Evolutionary conservation across 192 early-diverging fungal species (phyloP), one percentile per base, ranked within the genome.

Genomic region (Anaeromyces robustus): DNA sequence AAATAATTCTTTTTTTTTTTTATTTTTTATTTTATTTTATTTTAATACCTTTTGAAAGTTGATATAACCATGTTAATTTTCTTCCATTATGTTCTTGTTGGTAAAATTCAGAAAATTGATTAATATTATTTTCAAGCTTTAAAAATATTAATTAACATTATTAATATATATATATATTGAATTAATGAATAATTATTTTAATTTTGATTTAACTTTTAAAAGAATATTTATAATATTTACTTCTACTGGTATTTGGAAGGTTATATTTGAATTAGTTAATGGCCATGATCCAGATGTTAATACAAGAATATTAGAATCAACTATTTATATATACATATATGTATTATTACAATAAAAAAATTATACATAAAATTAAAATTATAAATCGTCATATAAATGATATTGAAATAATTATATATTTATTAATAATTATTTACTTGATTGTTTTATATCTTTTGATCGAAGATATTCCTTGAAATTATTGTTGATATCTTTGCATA

Each of bases 261-360:
- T 29, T 92, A 94, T 0, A 90, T 89, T 0, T 95, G 92, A 7
- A 92, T 85, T 78, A 90, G 89, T n/a, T 68, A 97, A 84, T 29
- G 97, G 97, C 97, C 97, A 99, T 78, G 91, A 92, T n/a, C 91
- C 95, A 1, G 94, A 94, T 81, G 92, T 90, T 41, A 97, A 87
- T 4, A 99, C 95, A 79, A 96, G 89, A 34, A 97, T 94, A 28
- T 88, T 87, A 84, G 96, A 97, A 83, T 97, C 95, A 30, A 92
- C 92, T 90, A 80, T 18, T 29, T 80, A n/a, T n/a, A n/a, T n/a
- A n/a, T n/a, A n/a, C n/a, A n/a, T n/a, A n/a, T n/a, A n/a, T n/a
- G n/a, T n/a, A n/a, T n/a, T n/a, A n/a, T n/a, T n/a, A n/a, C n/a
- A n/a, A n/a, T n/a, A n/a, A n/a, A n/a, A n/a, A n/a, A n/a, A n/a